A percentile compares a stretch with the other conserved stretches of the same genome.
Evolutionary conservation across 2,329 filamentous ascomycete genomes (phyloP).

Genomic region (Scedosporium dehoogii): DNA sequence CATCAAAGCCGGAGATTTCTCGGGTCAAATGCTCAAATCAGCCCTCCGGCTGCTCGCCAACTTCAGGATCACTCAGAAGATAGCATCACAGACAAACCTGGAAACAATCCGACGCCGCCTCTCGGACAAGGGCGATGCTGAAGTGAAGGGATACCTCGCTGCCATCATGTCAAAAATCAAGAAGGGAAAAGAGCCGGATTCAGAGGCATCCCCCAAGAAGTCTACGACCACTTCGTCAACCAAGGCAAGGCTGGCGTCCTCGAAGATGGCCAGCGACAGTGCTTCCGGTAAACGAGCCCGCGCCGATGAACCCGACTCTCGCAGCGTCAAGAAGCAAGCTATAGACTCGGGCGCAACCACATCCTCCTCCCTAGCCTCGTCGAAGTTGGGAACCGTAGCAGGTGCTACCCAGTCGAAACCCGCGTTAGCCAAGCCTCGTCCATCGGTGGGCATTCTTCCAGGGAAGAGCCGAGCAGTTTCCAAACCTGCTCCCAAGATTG

Average conservation of each 20-base stretch:
- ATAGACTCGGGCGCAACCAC: constrained; percentile 22
- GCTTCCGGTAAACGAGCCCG: constrained; percentile 25
- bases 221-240: constrained; percentile 15
- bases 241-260: constrained; percentile 18
- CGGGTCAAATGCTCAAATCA: constrained; percentile 42
- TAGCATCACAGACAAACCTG: constrained; percentile 55
- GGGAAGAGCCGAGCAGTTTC: constrained; percentile 35
- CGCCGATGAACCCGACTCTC: constrained; percentile 29
- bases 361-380: constrained; percentile 12
- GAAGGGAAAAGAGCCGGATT: constrained; percentile 22
- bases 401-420: background rate
- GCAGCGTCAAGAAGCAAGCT: constrained; percentile 31
- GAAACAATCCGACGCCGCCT: constrained; percentile 54
- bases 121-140: constrained; percentile 53
- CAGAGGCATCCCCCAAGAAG: constrained; percentile 14
- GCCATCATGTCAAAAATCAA: constrained; percentile 41
- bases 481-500: constrained; percentile 27
- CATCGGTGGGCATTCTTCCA: constrained; percentile 24
- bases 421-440: constrained; percentile 16
- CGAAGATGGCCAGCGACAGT: constrained; percentile 19
- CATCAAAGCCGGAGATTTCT: constrained; percentile 41
- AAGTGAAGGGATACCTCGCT: constrained; percentile 51
- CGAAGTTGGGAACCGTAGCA: background rate
- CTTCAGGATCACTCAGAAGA: constrained; percentile 52
- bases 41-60: constrained; percentile 51